These are phyloP conservation scores for Isoetes taiwanensis DNA, from an alignment of 75 land plant species.

Conservation along the genomic window DNA sequence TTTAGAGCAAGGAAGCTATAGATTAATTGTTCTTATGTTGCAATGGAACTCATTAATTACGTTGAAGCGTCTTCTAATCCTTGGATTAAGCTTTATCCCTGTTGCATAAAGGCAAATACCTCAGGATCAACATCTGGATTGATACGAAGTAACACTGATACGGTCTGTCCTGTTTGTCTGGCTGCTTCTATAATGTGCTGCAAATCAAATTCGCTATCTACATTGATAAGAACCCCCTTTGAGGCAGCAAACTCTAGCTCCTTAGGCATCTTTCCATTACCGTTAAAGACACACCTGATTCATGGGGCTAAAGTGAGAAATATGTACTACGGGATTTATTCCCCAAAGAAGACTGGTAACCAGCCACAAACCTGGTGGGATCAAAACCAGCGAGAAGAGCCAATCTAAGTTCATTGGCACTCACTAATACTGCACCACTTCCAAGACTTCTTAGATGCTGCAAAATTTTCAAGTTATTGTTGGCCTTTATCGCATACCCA, in stretches of 20 bases:
- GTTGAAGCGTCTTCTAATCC: neutral
- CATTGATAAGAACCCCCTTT: conserved; percentile 66
- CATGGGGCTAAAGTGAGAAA: neutral
- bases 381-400: conserved; percentile 82
- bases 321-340: neutral
- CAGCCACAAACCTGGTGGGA: conserved; percentile 39
- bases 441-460: conserved; percentile 58
- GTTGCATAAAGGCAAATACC: conserved; percentile 21
- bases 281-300: conserved; percentile 85
- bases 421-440: conserved; percentile 83
- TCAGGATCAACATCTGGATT: conserved; percentile 98
- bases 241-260: conserved; percentile 82
- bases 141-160: conserved; percentile 70
- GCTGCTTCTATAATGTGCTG: conserved; percentile 69
- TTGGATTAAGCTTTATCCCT: neutral
- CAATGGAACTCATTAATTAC: neutral
- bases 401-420: conserved; percentile 76
- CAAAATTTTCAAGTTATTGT: conserved; percentile 81
- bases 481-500: conserved; percentile 90
- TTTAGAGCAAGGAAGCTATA: neutral
- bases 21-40: neutral
- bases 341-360: neutral
- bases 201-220: conserved; percentile 95
- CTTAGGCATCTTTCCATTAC: conserved; percentile 81
- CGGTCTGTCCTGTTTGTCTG: conserved; percentile 48